phyloP scores from a whole-genome alignment of 257 asterid genomes.

The Craterostigma plantagineum region DNA sequence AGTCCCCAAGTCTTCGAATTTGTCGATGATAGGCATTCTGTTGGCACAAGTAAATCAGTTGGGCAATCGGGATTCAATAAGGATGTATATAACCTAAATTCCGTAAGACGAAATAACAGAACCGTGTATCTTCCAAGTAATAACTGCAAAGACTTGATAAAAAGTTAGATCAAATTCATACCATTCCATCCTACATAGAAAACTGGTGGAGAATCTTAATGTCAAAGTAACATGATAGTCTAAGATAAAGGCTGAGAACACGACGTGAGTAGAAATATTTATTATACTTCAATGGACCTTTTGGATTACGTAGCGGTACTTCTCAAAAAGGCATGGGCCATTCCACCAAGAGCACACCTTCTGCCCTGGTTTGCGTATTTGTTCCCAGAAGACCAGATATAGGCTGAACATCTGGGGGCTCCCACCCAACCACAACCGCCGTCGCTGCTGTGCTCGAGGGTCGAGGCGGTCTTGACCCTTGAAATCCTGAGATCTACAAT shows the following conservation, averaged over 20 bases:
- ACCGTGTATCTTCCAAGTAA: too few relatives aligned
- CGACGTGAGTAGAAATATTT: background rate
- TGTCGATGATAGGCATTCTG: conserved; percentile 82
- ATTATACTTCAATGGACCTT: conserved; percentile 71
- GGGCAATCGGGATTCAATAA: background rate
- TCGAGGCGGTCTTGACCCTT: too few relatives aligned
- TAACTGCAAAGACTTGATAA: too few relatives aligned
- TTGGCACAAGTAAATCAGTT: conserved; percentile 9
- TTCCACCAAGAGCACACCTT: conserved; percentile 67
- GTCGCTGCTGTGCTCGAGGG: too few relatives aligned
- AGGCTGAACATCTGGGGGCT: conserved; percentile 64
- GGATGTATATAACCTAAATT: background rate
- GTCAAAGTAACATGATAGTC: too few relatives aligned
- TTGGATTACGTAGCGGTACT: conserved; percentile 68
- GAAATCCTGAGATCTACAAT: too few relatives aligned
- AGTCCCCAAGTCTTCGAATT: conserved; percentile 89
- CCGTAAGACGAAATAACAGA: background rate
- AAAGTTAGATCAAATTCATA: too few relatives aligned
- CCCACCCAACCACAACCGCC: too few relatives aligned
- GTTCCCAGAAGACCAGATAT: conserved; percentile 79
- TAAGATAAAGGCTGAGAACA: background rate
- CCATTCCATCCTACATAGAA: too few relatives aligned
- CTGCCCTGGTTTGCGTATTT: conserved; percentile 50
- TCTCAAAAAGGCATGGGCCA: conserved; percentile 88
- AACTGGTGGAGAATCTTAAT: background rate